phyloP scores from a whole-genome alignment of 352 stramenopile genomes.

The Pythium angustatum region DNA sequence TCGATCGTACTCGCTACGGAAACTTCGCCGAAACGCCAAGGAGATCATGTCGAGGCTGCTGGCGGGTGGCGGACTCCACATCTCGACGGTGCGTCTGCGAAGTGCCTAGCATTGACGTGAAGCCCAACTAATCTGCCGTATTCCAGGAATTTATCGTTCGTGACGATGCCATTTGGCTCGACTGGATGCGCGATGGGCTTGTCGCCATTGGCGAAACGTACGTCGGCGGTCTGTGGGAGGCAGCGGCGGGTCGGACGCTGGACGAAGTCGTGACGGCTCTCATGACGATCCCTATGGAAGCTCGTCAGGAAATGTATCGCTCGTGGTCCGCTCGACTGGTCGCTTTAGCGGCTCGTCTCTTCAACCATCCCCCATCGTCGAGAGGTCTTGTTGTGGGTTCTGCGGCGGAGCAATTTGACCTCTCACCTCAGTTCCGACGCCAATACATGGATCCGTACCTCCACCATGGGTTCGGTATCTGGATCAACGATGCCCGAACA shows the following conservation, averaged over 20 bases:
- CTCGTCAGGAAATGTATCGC: conserved; percentile 83
- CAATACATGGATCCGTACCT: conserved; percentile 80
- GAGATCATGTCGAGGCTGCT: conserved; percentile 75
- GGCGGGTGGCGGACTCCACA: conserved; percentile 55
- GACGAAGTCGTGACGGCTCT: conserved; percentile 74
- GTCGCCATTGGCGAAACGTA: conserved; percentile 85
- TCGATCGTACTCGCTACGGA: conserved; percentile 71
- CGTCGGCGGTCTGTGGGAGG: conserved; percentile 70
- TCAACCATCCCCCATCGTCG: conserved; percentile 76
- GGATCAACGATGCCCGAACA: conserved; percentile 42
- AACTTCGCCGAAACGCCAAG: conserved; percentile 65
- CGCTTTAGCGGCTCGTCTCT: conserved; percentile 66
- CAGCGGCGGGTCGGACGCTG: conserved; percentile 51
- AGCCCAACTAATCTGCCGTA: neutral
- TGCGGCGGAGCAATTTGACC: conserved; percentile 74
- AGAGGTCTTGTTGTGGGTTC: conserved; percentile 67
- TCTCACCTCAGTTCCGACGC: conserved; percentile 64
- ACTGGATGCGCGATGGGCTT: conserved; percentile 87
- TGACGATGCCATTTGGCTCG: conserved; percentile 80
- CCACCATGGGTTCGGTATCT: conserved; percentile 78
- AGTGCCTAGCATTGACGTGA: too few relatives aligned
- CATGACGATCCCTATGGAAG: conserved; percentile 81
- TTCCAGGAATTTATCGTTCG: conserved; percentile 75
- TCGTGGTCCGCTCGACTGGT: conserved; percentile 81
- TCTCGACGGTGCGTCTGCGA: conserved; percentile 43